Percentiles rank a stretch among this genome's conserved stretches.
Evolutionary conservation across 2,329 filamentous ascomycete genomes (phyloP).

Genomic region (Zymoseptoria pseudotritici): DNA sequence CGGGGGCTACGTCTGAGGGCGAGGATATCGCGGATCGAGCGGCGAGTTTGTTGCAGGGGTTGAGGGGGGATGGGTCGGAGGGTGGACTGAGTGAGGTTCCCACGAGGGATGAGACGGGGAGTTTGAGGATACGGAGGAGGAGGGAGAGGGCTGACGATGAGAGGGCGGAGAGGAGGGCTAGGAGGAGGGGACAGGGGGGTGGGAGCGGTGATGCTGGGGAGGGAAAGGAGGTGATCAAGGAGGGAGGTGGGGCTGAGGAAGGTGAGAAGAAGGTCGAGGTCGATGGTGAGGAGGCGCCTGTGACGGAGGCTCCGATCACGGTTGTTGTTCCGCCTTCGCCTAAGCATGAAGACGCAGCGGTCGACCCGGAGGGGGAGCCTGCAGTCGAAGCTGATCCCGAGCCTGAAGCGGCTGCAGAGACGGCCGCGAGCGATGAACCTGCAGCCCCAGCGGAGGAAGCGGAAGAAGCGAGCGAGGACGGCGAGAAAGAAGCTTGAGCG

Average conservation of each 20-base stretch:
- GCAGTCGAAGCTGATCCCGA: neutral
- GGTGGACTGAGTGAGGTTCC: slow-evolving; percentile 8
- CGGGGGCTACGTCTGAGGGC: slow-evolving; percentile 34
- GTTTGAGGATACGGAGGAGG: slow-evolving; percentile 50
- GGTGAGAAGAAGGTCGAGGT: slow-evolving; percentile 7
- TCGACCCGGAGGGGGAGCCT: neutral
- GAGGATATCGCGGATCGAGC: slow-evolving; percentile 81
- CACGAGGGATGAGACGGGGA: slow-evolving; percentile 50
- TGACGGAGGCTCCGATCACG: slow-evolving; percentile 15
- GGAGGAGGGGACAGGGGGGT: slow-evolving; percentile 33
- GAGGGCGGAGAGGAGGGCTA: slow-evolving; percentile 57
- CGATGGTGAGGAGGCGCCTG: neutral
- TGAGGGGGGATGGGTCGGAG: slow-evolving; percentile 53
- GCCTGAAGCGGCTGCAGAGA: neutral
- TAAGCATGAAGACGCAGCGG: neutral
- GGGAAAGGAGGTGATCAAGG: slow-evolving; percentile 24
- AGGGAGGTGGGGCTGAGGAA: slow-evolving; percentile 13
- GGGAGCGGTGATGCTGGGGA: slow-evolving; percentile 28
- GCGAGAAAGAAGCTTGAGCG: neutral
- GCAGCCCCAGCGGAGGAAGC: neutral
- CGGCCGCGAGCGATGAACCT: neutral
- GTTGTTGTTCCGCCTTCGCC: slow-evolving; percentile 28
- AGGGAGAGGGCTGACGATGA: slow-evolving; percentile 76
- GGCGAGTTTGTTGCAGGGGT: slow-evolving; percentile 73
- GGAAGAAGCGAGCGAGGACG: neutral